Conservation (phyloP, 1,284 basidiomycete species). For the Tetrapyrgos nigripes region DNA sequence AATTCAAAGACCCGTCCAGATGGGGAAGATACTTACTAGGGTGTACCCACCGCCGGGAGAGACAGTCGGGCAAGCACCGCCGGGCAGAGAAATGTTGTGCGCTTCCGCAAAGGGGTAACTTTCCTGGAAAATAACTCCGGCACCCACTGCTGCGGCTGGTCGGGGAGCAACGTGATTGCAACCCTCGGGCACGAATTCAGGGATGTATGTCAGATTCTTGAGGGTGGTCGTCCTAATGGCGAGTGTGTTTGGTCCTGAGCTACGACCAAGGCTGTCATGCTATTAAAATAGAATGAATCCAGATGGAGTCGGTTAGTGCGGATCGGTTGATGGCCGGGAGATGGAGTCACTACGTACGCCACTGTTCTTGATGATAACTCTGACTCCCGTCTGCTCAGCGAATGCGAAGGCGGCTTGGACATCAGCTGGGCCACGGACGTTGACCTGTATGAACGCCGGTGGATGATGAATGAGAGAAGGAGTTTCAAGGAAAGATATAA, state of each 20-base stretch:
- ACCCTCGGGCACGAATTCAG: background rate
- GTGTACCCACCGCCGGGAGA: slow-evolving; percentile 22
- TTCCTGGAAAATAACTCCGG: slow-evolving; percentile 18
- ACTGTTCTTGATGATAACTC: slow-evolving; percentile 20
- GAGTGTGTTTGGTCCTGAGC: slow-evolving; percentile 8
- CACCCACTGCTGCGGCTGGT: background rate
- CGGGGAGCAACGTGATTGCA: background rate
- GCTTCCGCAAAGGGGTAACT: slow-evolving; percentile 20
- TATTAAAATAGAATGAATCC: background rate
- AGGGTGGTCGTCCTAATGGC: slow-evolving; percentile 8
- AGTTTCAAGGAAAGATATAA: background rate
- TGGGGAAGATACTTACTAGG: too few species aligned
- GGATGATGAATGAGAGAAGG: too few species aligned
- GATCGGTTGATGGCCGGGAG: background rate
- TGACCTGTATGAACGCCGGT: slow-evolving; percentile 14
- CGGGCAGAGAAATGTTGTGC: slow-evolving; percentile 20
- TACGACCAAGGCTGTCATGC: slow-evolving; percentile 20
- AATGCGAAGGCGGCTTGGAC: slow-evolving; percentile 22
- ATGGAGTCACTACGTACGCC: slow-evolving; percentile 9
- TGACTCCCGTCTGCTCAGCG: slow-evolving; percentile 16
- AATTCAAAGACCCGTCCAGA: too few species aligned
- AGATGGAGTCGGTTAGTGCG: background rate
- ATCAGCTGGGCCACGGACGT: slow-evolving; percentile 8
- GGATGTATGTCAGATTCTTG: background rate
- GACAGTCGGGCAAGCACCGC: slow-evolving; percentile 21